Conservation (phyloP, 2,329 filamentous ascomycete genomes). For the Didymella pomorum region DNA sequence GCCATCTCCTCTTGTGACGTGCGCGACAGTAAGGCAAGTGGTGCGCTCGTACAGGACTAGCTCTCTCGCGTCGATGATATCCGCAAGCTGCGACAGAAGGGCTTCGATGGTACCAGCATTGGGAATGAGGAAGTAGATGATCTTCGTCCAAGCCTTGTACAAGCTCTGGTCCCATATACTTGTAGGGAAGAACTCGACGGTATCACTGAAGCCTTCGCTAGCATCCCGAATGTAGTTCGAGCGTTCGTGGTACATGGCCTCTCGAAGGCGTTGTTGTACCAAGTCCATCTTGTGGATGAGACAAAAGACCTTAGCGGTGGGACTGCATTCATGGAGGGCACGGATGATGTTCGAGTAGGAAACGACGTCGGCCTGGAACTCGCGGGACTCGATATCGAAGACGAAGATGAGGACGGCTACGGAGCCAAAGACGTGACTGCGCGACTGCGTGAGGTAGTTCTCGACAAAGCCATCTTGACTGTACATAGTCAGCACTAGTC, state of each 20-base stretch:
- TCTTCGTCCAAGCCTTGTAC: constrained; percentile 97
- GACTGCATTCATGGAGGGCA: constrained; percentile 85
- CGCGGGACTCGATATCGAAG: constrained; percentile 96
- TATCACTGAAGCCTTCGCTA: constrained; percentile 70
- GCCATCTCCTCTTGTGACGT: constrained; percentile 80
- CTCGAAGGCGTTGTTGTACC: constrained; percentile 79
- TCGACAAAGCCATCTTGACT: constrained; percentile 99
- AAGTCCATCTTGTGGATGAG: constrained; percentile 99
- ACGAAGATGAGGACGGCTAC: constrained; percentile 98
- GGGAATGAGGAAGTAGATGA: constrained; percentile 97
- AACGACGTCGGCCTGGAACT: constrained; percentile 90
- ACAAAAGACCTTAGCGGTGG: constrained; percentile 84
- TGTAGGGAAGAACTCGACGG: constrained; percentile 85
- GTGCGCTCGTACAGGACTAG: constrained; percentile 94
- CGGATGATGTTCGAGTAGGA: constrained; percentile 92
- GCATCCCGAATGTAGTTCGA: constrained; percentile 78
- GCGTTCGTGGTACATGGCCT: constrained; percentile 84
- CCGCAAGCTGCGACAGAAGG: constrained; percentile 81
- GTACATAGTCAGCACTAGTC: constrained; percentile 24
- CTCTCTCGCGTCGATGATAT: constrained; percentile 90
- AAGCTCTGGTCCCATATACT: constrained; percentile 99
- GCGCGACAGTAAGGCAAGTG: constrained; percentile 95
- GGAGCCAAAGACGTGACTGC: constrained; percentile 94
- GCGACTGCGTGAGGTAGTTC: constrained; percentile 95
- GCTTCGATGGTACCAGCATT: constrained; percentile 88